Conservation (phyloP, 2,329 filamentous ascomycete species). For the Penicillium sp. region DNA sequence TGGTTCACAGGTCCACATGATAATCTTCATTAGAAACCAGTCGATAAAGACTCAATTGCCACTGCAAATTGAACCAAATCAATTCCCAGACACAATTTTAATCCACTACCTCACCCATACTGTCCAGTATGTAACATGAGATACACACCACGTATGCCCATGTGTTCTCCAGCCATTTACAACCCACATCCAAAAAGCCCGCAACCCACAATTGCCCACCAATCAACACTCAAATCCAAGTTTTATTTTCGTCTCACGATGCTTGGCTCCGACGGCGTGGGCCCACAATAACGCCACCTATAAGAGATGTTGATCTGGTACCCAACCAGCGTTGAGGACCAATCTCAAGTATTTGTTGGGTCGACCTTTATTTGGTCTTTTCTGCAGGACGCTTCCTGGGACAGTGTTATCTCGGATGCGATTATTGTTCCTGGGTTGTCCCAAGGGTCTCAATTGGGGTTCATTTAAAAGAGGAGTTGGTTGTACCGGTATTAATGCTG, state of each 20-base stretch:
- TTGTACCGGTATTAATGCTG: background rate
- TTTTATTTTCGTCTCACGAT: background rate
- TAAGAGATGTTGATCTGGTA: background rate
- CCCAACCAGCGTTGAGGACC: background rate
- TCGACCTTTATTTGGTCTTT: background rate
- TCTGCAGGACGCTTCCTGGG: background rate
- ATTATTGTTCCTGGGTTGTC: background rate
- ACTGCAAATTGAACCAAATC: too few species aligned
- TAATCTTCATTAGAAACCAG: too few species aligned
- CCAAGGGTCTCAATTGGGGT: background rate
- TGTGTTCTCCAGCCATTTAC: background rate
- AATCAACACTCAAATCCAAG: background rate
- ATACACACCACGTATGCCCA: too few species aligned
- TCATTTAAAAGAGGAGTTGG: background rate
- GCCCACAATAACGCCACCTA: constrained; percentile 2
- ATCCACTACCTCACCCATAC: too few species aligned
- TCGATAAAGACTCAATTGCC: too few species aligned
- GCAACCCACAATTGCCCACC: background rate
- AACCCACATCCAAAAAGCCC: background rate
- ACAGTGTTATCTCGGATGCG: background rate
- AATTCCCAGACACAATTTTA: too few species aligned
- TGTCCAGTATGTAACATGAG: too few species aligned
- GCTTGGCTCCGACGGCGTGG: background rate
- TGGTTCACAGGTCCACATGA: too few species aligned
- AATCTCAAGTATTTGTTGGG: background rate